Conservation (phyloP, 2,329 filamentous ascomycete genomes). For the Nemania diffusa region DNA sequence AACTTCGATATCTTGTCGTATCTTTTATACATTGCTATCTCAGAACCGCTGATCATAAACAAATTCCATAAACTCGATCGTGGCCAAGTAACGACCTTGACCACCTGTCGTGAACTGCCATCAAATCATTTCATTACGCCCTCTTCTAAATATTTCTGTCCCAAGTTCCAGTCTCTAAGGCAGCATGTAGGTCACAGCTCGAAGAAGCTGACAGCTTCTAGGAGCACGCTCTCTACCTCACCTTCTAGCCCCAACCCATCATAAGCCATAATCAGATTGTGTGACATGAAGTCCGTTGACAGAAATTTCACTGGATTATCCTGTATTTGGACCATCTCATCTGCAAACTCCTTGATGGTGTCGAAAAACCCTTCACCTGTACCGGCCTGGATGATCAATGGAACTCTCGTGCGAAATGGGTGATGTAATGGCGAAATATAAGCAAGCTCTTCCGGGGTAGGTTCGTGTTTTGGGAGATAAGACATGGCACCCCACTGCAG, state of each 20-base stretch:
- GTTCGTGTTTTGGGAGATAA: constrained; percentile 24
- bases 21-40: too few species aligned
- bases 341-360: constrained; percentile 28
- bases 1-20: too few species aligned
- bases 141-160: too few species aligned
- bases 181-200: neutral
- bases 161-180: too few species aligned
- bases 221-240: constrained; percentile 1
- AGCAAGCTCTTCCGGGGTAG: constrained; percentile 24
- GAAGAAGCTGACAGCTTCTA: constrained; percentile 8
- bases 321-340: constrained; percentile 26
- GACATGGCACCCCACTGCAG: constrained; percentile 34
- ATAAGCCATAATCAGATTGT: constrained; percentile 28
- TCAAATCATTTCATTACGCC: too few species aligned
- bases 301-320: constrained; percentile 19
- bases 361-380: constrained; percentile 19
- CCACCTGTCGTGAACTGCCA: too few species aligned
- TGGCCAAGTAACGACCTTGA: too few species aligned
- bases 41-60: too few species aligned
- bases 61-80: too few species aligned
- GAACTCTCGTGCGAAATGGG: constrained; percentile 25
- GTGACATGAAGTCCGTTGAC: constrained; percentile 17
- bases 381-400: constrained; percentile 28
- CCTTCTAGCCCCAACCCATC: constrained; percentile 4
- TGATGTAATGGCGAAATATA: constrained; percentile 37